Evolutionary conservation across 495 filamentous ascomycete species (phyloP), one percentile per base, ranked within the genome.

Genomic region (Penicillium bialowiezense): DNA sequence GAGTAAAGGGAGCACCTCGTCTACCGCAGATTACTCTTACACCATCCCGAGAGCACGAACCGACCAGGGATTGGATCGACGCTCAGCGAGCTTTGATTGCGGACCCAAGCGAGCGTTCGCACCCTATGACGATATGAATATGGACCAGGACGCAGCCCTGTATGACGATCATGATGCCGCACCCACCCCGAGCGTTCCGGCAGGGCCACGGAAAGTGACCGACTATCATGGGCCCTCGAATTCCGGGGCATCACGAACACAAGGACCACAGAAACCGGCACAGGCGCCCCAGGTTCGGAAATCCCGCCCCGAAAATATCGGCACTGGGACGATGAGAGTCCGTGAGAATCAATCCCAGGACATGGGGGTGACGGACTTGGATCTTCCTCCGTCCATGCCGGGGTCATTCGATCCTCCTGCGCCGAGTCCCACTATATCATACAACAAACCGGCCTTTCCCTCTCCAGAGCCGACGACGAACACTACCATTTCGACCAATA

Each of bases 121-220:
- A 10, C 59, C 62, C 2, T 70, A 68, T 36, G 23, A 61, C 5
- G 60, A 67, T 7, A 14, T 53, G 9, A 28, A 42, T 28, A 19
- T 45, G 3, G 59, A 56, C 7, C 56, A 68, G 45, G 65, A 67
- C 32, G 44, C 60, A n/a, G 42, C 58, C 12, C 24, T 59, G 8
- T 78, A 80, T 44, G 65, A 84, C 55, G 75, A 82, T 46, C 80
- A 85, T 63, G 90, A 96, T 58, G 88, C 91, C 48, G 93, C 93
- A 23, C 92, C 91, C 10, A 91, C 86, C 17, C 93, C 93, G 18
- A 93, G 84, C 33, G 72, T 98, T 40, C 91, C 90, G 15, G 86
- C 75, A 35, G 92, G 91, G 10, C 90, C 91, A 42, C 79, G 88
- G 19, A 71, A 70, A 42, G 44, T 59, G 17, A 52, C 31, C 7